These are phyloP conservation scores for Aspergillus sclerotialis DNA, from an alignment of 2,329 filamentous ascomycete genomes.

Conservation along the genomic window DNA sequence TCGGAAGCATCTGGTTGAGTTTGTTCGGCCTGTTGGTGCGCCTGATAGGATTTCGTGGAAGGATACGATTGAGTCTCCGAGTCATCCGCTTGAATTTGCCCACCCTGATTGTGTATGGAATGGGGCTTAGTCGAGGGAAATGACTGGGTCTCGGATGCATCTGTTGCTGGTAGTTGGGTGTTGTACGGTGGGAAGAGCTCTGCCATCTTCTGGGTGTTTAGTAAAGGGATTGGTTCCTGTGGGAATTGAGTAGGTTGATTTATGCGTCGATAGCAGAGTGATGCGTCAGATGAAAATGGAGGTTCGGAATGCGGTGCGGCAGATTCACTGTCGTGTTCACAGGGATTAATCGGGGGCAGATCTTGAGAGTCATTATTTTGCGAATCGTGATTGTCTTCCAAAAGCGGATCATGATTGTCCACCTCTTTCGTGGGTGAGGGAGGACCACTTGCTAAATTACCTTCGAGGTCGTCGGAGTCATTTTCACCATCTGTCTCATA, in stretches of 20 bases:
- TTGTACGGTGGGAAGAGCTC: constrained; percentile 31
- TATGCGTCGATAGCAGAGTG: constrained; percentile 29
- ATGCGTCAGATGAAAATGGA: constrained; percentile 28
- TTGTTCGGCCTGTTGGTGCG: too few relatives aligned
- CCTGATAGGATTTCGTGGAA: too few relatives aligned
- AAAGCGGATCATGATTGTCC: neutral
- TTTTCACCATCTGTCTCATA: constrained; percentile 38
- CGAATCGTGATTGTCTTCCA: constrained; percentile 8
- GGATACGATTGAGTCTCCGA: constrained; percentile 2
- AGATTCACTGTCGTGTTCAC: constrained; percentile 17
- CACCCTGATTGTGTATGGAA: constrained; percentile 2
- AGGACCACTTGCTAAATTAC: constrained; percentile 11
- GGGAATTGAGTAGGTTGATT: constrained; percentile 32
- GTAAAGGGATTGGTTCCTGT: constrained; percentile 25
- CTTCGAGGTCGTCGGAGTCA: constrained; percentile 24
- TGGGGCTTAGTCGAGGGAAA: constrained; percentile 4
- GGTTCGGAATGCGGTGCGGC: constrained; percentile 17
- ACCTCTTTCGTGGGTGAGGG: constrained; percentile 4
- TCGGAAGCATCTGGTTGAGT: constrained; percentile 4
- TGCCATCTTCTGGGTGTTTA: constrained; percentile 30
- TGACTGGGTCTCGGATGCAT: constrained; percentile 6
- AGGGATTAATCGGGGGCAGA: constrained; percentile 20
- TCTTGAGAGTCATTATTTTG: constrained; percentile 23
- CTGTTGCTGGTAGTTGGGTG: constrained; percentile 8
- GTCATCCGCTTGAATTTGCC: constrained; percentile 5